These are phyloP conservation scores for Fimicolochytrium jonesii DNA, from an alignment of 192 early-diverging fungal species.

Conservation along the genomic window DNA sequence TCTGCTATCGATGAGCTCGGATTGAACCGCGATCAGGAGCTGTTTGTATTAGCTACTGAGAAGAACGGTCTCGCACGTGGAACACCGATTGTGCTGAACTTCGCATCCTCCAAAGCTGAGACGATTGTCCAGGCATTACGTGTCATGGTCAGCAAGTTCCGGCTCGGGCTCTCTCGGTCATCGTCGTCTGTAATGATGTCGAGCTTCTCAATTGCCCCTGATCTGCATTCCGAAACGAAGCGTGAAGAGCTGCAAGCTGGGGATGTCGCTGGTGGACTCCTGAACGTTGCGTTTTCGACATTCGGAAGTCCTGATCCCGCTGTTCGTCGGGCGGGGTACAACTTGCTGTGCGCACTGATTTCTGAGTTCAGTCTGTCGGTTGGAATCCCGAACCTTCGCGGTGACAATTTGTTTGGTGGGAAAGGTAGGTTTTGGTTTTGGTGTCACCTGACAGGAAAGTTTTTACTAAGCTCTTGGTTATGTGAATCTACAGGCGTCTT, in stretches of 20 bases:
- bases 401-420: slow-evolving; percentile 20
- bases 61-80: not conserved
- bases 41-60: slow-evolving; percentile 29
- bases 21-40: slow-evolving; percentile 29
- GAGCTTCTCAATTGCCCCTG: not conserved
- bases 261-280: slow-evolving; percentile 85
- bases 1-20: slow-evolving; percentile 72
- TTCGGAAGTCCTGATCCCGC: slow-evolving; percentile 76
- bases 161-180: not conserved
- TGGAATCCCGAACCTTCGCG: slow-evolving; percentile 70
- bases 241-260: slow-evolving; percentile 63
- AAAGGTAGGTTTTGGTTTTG: not conserved
- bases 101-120: slow-evolving; percentile 17
- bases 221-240: not conserved
- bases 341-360: slow-evolving; percentile 80
- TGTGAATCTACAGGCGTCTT: slow-evolving; percentile 60
- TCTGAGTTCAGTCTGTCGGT: slow-evolving; percentile 77
- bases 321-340: slow-evolving; percentile 81
- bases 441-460: not conserved
- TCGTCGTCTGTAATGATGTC: not conserved
- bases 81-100: not conserved
- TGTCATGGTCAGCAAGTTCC: slow-evolving; percentile 7
- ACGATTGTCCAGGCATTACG: slow-evolving; percentile 8
- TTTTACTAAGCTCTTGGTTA: not conserved
- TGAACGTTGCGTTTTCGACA: slow-evolving; percentile 91